Conservation (phyloP, 2,329 filamentous ascomycete genomes). For the Exserohilum rostratum region DNA sequence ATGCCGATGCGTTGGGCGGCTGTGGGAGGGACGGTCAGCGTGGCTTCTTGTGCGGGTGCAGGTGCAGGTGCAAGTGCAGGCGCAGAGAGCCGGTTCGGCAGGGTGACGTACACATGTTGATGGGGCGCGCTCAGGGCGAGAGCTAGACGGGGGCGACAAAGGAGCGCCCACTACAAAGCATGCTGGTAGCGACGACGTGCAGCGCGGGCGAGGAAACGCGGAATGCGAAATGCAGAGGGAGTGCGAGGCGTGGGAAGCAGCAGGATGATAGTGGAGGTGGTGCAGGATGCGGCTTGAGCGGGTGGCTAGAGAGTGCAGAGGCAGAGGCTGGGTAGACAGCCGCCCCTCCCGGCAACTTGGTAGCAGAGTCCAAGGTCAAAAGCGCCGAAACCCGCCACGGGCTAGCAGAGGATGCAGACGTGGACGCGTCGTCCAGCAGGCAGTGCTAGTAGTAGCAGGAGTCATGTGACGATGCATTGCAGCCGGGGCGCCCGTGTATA, state of each 20-base stretch:
- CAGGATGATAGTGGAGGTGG: conserved; percentile 2
- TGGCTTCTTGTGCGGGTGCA: neutral
- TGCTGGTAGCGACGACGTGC: conserved; percentile 11
- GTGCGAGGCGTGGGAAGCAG: neutral
- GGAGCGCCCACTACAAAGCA: conserved; percentile 19
- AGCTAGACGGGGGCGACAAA: conserved; percentile 19
- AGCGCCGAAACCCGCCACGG: conserved; percentile 11
- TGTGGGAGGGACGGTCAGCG: conserved; percentile 19
- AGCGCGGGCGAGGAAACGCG: neutral
- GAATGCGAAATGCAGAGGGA: neutral
- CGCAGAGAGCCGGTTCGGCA: neutral
- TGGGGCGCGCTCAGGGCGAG: conserved; percentile 14
- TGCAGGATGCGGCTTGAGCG: neutral
- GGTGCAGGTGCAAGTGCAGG: neutral
- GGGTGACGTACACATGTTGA: conserved; percentile 50
- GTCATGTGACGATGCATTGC: neutral
- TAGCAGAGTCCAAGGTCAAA: neutral
- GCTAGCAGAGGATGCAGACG: neutral
- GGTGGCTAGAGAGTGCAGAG: conserved; percentile 6
- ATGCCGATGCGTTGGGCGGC: conserved; percentile 44
- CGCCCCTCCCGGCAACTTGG: conserved; percentile 6
- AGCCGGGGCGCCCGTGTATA: neutral
- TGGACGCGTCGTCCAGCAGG: neutral
- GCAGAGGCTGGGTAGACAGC: conserved; percentile 27
- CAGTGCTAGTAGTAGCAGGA: too few relatives aligned